phyloP scores from a whole-genome alignment of 441 rosid species.

The Arabidopsis hybrid region DNA sequence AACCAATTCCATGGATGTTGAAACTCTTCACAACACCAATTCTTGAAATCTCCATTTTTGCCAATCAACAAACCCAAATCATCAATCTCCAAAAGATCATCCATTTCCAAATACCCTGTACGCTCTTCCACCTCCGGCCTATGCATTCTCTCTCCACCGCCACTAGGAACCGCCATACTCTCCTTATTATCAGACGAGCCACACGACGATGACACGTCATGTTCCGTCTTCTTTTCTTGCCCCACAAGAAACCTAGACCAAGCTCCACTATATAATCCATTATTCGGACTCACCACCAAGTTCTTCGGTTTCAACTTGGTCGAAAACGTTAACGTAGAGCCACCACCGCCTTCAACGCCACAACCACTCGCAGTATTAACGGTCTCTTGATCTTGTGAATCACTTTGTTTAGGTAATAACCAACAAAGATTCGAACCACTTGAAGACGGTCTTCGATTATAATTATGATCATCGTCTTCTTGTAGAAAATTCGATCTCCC shows the following conservation, averaged over 20 bases:
- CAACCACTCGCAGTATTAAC: constrained; percentile 18
- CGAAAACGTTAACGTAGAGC: constrained; percentile 9
- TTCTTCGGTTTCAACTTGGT: constrained; percentile 23
- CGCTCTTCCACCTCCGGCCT: constrained; percentile 37
- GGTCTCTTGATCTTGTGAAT: constrained; percentile 32
- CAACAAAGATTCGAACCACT: constrained; percentile 38
- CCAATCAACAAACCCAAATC: constrained; percentile 47
- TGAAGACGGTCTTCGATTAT: constrained; percentile 18
- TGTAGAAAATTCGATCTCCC: constrained; percentile 21
- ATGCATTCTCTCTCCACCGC: constrained; percentile 17
- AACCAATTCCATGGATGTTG: constrained; percentile 48
- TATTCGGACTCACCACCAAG: background rate
- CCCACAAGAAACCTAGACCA: constrained; percentile 40
- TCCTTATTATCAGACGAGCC: constrained; percentile 36
- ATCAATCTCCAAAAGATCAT: constrained; percentile 45
- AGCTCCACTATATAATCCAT: constrained; percentile 21
- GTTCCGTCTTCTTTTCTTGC: constrained; percentile 33
- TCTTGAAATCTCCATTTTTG: constrained; percentile 47
- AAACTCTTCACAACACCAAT: constrained; percentile 45
- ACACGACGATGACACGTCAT: constrained; percentile 35
- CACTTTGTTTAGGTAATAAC: constrained; percentile 37
- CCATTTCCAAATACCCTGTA: constrained; percentile 42
- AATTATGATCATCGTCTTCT: constrained; percentile 16
- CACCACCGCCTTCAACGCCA: constrained; percentile 6
- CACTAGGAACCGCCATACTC: constrained; percentile 28